Evolutionary conservation across 257 asterid genomes (phyloP).

Genomic region (Jacaranda mimosifolia): DNA sequence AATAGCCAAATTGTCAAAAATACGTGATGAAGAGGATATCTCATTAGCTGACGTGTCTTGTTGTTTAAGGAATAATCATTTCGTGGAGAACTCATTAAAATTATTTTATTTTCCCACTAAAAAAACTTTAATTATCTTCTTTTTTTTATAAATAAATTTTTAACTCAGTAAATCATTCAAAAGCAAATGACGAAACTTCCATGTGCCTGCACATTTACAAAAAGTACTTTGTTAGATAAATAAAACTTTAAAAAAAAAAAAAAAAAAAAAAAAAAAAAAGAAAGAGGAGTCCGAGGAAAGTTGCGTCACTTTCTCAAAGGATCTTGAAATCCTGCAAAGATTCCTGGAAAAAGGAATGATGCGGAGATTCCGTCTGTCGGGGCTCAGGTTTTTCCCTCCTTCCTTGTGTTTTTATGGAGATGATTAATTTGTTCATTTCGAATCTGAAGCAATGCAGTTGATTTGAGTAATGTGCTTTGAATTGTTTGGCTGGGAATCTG

Average conservation of each 20-base stretch:
- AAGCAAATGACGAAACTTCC: slow-evolving; percentile 27
- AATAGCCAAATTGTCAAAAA: neutral
- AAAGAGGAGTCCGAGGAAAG: slow-evolving; percentile 2
- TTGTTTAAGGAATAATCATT: neutral
- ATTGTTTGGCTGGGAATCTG: neutral
- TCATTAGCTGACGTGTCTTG: neutral
- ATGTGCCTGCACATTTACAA: neutral
- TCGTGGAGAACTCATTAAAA: neutral
- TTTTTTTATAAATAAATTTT: neutral
- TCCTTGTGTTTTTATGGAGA: neutral
- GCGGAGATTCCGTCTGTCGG: slow-evolving; percentile 1
- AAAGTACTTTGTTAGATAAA: neutral
- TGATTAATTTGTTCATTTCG: neutral
- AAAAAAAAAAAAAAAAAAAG: neutral
- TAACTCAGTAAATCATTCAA: neutral
- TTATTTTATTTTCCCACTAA: slow-evolving; percentile 3
- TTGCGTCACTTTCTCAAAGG: neutral
- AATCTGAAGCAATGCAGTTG: slow-evolving; percentile 30
- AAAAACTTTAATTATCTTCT: neutral
- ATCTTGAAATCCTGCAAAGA: slow-evolving; percentile 25
- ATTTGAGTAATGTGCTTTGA: slow-evolving; percentile 25
- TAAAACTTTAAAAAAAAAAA: neutral
- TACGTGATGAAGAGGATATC: neutral
- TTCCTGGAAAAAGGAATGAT: neutral
- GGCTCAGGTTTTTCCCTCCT: slow-evolving; percentile 6